Conservation (phyloP, 2,329 filamentous ascomycete genomes). For the Fusarium xylarioides region DNA sequence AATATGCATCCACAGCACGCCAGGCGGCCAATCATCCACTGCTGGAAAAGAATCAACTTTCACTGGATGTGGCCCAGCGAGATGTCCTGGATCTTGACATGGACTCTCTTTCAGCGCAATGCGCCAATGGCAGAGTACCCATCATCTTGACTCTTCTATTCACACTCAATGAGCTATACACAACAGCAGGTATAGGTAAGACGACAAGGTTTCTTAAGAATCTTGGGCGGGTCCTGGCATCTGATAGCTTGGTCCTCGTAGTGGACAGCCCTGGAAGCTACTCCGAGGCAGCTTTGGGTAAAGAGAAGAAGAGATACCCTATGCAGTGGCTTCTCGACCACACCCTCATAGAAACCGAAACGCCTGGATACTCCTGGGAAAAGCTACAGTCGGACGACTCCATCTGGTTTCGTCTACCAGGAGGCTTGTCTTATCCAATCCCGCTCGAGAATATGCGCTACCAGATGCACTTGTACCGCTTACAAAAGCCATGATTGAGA, state of each 20-base stretch:
- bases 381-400: constrained; percentile 80
- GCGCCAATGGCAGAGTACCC: constrained; percentile 47
- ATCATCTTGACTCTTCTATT: constrained; percentile 85
- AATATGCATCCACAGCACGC: constrained; percentile 60
- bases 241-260: constrained; percentile 78
- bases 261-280: constrained; percentile 95
- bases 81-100: constrained; percentile 58
- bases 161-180: constrained; percentile 95
- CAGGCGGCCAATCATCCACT: constrained; percentile 57
- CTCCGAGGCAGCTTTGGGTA: constrained; percentile 79
- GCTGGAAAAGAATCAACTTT: constrained; percentile 51
- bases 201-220: constrained; percentile 80
- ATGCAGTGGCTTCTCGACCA: constrained; percentile 95
- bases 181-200: constrained; percentile 72
- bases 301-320: constrained; percentile 74
- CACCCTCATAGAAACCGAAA: constrained; percentile 66
- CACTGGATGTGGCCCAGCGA: constrained; percentile 54
- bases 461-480: constrained; percentile 83
- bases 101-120: constrained; percentile 45
- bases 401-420: constrained; percentile 81
- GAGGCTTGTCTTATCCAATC: constrained; percentile 79
- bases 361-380: constrained; percentile 68
- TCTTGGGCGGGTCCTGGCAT: constrained; percentile 66
- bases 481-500: constrained; percentile 38
- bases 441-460: constrained; percentile 94